phyloP scores from a whole-genome alignment of 371 early-diverging fungal genomes.

The Zychaea mexicana region DNA sequence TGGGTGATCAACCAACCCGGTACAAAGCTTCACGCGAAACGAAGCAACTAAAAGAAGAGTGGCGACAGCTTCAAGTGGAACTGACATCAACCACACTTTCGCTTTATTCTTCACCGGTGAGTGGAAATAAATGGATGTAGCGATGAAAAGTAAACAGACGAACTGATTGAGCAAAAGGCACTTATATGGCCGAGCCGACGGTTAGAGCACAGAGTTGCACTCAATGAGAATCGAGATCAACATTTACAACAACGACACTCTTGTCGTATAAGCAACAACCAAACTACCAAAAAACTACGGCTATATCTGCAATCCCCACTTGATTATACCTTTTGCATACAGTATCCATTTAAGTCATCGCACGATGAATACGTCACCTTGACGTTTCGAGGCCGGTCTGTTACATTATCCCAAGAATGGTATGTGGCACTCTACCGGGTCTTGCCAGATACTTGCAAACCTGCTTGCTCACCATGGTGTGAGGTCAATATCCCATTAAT shows the following conservation, averaged over 20 bases:
- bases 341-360: slow-evolving; percentile 9
- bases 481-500: slow-evolving; percentile 43
- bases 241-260: slow-evolving; percentile 10
- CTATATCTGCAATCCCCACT: slow-evolving; percentile 36
- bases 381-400: slow-evolving; percentile 37
- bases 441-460: slow-evolving; percentile 26
- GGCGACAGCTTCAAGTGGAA: slow-evolving; percentile 36
- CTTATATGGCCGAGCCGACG: slow-evolving; percentile 34
- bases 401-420: slow-evolving; percentile 44
- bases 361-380: slow-evolving; percentile 17
- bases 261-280: too few species aligned
- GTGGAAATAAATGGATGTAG: background rate
- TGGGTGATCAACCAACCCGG: slow-evolving; percentile 23
- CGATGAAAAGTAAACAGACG: background rate
- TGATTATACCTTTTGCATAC: slow-evolving; percentile 45
- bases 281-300: background rate
- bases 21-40: slow-evolving; percentile 36
- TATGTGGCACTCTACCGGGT: slow-evolving; percentile 43
- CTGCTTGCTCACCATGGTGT: slow-evolving; percentile 31
- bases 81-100: slow-evolving; percentile 21
- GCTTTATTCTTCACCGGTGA: slow-evolving; percentile 32
- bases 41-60: slow-evolving; percentile 26
- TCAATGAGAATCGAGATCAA: slow-evolving; percentile 5
- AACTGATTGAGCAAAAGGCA: too few species aligned
- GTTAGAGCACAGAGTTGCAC: slow-evolving; percentile 23